Base-by-base conservation (phyloP, 306 rosid genomes). In the Macrotyloma uniflorum region DNA sequence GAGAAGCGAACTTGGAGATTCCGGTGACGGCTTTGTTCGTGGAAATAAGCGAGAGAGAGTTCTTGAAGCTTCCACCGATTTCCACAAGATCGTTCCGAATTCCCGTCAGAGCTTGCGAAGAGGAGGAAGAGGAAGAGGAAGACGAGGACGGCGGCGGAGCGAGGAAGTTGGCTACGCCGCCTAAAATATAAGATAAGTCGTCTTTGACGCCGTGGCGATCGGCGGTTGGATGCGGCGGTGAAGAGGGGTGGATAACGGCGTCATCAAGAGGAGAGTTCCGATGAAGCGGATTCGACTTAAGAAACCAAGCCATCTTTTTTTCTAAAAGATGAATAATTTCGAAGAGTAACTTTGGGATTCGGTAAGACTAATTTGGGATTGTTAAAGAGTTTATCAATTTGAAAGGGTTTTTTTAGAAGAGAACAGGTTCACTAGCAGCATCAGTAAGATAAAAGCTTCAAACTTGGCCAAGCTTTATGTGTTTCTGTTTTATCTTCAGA, bases 31-130 rank as follows among this genome's bases (percentile, higher is more conserved):
- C 98, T 79, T 82, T 93, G 79, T 83, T 84, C 12, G 89, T 13
- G 12, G 97, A 94, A 80, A 94, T 90, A 75, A 88, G 84, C n/a
- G 91, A 85, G 33, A 95, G 72, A n/a, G 97, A 85, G 72, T 70
- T 84, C 80, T 73, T 86, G 80, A 95, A 87, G 81, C 96, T 90
- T 70, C 98, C 97, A 18, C 97, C 84, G 80, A 95, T 93, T 85
- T 95, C 99, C 80, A 67, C 91, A 8, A 95, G 93, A 88, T 95
- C 99, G 89, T 86, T 95, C 32, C 90, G 88, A 67, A 95, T 86
- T 64, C 99, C 99, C 3, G 77, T 16, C 40, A 95, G 79, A 64
- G 88, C 74, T 74, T 57, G 88, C 40, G 83, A 63, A 38, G 85
- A 33, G 12, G 65, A 13, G 45, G 85, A 79, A 18, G 43, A 80